A percentile compares a stretch with the other conserved stretches of the same genome.
Evolutionary conservation across 2,329 filamentous ascomycete genomes (phyloP).

Genomic region (Hymenoscyphus scutula): DNA sequence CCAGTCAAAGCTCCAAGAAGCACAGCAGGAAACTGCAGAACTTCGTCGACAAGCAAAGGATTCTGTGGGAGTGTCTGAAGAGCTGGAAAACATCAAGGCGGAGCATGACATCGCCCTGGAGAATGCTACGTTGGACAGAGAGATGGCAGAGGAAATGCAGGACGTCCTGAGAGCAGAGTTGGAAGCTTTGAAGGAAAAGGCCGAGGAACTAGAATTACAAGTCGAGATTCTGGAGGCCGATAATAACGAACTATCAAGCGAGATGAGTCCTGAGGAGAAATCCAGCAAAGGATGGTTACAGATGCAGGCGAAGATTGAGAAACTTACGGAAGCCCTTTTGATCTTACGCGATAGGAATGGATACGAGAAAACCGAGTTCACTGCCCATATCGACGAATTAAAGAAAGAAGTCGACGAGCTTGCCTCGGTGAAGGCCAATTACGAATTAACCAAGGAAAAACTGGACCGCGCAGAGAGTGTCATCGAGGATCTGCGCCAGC

Average conservation of each 20-base stretch:
- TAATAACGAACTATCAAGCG: conserved; percentile 77
- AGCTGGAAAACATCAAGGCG: conserved; percentile 70
- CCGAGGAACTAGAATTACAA: conserved; percentile 85
- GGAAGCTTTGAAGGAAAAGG: conserved; percentile 69
- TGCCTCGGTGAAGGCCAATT: conserved; percentile 64
- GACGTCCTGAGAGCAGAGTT: conserved; percentile 80
- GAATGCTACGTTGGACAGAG: conserved; percentile 81
- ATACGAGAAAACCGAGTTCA: conserved; percentile 77
- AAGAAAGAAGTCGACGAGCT: conserved; percentile 72
- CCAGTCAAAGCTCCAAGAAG: conserved; percentile 81
- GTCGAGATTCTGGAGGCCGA: conserved; percentile 84
- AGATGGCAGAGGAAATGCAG: conserved; percentile 93
- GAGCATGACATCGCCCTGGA: conserved; percentile 86
- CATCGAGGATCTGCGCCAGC: conserved; percentile 83
- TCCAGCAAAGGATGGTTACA: conserved; percentile 86
- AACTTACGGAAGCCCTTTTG: conserved; percentile 80
- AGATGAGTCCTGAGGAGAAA: conserved; percentile 85
- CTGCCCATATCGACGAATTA: conserved; percentile 69
- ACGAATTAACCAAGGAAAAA: conserved; percentile 68
- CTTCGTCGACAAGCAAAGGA: conserved; percentile 77
- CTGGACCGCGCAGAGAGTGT: conserved; percentile 69
- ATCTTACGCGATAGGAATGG: conserved; percentile 83
- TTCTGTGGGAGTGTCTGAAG: conserved; percentile 64
- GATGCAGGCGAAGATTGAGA: conserved; percentile 86
- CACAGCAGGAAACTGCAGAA: conserved; percentile 75